phyloP scores from a whole-genome alignment of 148 eudicot species.

The Chenopodium formosanum region DNA sequence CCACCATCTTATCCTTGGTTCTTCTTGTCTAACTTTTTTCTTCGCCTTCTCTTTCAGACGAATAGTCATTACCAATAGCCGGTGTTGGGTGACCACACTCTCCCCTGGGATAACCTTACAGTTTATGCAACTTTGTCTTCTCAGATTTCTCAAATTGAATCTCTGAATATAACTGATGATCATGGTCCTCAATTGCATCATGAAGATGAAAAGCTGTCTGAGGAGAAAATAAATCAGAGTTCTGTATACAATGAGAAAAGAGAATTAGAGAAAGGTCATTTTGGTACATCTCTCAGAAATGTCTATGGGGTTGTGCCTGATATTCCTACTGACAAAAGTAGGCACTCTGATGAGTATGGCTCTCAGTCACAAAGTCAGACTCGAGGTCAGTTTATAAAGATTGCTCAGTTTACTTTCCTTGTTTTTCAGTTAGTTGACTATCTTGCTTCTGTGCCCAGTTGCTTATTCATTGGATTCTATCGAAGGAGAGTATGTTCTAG shows the following conservation, averaged over 20 bases:
- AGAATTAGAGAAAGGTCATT: slow-evolving; percentile 22
- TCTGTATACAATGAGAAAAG: slow-evolving; percentile 15
- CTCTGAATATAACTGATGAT: slow-evolving; percentile 19
- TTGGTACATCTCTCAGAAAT: slow-evolving; percentile 17
- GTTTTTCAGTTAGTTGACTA: slow-evolving; percentile 14
- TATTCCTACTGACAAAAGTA: slow-evolving; percentile 6
- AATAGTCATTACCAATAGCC: too few relatives aligned
- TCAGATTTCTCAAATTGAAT: slow-evolving; percentile 23
- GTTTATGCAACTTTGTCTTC: too few relatives aligned
- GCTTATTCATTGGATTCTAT: slow-evolving; percentile 45
- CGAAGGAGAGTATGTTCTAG: slow-evolving; percentile 47
- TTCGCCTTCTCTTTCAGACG: too few relatives aligned
- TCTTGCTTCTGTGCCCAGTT: slow-evolving; percentile 26
- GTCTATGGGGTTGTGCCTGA: slow-evolving; percentile 14
- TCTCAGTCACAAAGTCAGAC: slow-evolving; percentile 28
- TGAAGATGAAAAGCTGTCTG: slow-evolving; percentile 19
- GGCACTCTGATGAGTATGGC: slow-evolving; percentile 29
- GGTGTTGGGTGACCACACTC: too few relatives aligned
- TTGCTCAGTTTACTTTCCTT: slow-evolving; percentile 8
- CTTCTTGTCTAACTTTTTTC: too few relatives aligned
- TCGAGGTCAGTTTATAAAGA: slow-evolving; percentile 32
- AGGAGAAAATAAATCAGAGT: slow-evolving; percentile 8
- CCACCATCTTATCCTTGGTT: too few relatives aligned
- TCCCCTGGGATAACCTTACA: too few relatives aligned
- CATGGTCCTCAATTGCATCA: slow-evolving; percentile 20